A percentile compares a stretch with the other conserved stretches of the same genome.
Evolutionary conservation across 352 stramenopile species (phyloP).

Genomic region (Phytophthora chlamydospora): DNA sequence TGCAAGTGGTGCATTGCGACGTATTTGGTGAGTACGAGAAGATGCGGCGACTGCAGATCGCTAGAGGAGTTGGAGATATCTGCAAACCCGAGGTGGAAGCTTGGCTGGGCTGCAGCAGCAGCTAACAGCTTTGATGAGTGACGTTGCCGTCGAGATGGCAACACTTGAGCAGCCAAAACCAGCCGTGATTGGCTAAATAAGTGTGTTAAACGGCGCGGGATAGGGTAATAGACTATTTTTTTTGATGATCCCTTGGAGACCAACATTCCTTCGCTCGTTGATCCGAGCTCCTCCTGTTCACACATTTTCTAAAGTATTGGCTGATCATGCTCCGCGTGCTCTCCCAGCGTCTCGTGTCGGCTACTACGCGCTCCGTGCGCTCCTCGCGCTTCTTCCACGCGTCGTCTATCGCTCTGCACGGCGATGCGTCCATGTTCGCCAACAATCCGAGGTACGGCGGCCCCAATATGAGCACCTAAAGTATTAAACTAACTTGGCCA

Average conservation of each 20-base stretch:
- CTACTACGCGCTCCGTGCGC: constrained; percentile 3
- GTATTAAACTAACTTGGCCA: background rate
- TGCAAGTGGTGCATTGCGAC: constrained; percentile 55
- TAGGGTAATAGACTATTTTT: background rate
- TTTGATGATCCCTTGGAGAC: background rate
- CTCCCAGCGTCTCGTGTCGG: constrained; percentile 26
- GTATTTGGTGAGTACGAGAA: constrained; percentile 39
- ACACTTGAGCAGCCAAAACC: constrained; percentile 7
- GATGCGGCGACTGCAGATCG: constrained; percentile 45
- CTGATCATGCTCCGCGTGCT: constrained; percentile 42
- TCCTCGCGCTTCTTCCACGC: constrained; percentile 48
- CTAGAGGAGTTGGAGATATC: constrained; percentile 16
- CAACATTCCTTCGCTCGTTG: constrained; percentile 1
- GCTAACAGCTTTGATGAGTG: background rate
- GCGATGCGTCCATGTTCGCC: constrained; percentile 64
- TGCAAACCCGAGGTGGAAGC: constrained; percentile 41
- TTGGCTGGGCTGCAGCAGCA: constrained; percentile 36
- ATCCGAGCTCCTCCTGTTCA: constrained; percentile 7
- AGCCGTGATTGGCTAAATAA: constrained; percentile 10
- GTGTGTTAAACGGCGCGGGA: constrained; percentile 14
- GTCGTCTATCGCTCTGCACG: constrained; percentile 51
- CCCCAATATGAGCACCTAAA: too few relatives aligned
- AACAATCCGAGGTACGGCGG: constrained; percentile 61
- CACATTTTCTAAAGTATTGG: constrained; percentile 5
- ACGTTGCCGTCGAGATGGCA: constrained; percentile 20